phyloP scores from a whole-genome alignment of 2,329 filamentous ascomycete genomes.

The Pyrenophora graminea region DNA sequence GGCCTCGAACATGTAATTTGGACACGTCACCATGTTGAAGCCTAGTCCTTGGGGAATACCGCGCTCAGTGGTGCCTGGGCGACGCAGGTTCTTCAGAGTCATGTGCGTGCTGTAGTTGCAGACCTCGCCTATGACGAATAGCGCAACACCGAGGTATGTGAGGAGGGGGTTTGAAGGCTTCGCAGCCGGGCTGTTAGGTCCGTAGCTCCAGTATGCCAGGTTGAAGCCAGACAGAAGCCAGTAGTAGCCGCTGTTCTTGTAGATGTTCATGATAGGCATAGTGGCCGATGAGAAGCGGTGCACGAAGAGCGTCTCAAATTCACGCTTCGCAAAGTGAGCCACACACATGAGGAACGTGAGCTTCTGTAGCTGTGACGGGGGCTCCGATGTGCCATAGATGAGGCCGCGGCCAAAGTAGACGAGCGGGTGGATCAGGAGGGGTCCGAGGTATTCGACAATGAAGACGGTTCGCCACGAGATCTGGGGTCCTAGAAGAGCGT shows the following conservation, averaged over 20 bases:
- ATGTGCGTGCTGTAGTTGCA: conserved; percentile 80
- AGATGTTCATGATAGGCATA: conserved; percentile 88
- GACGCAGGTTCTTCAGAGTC: conserved; percentile 76
- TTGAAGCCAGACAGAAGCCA: conserved; percentile 82
- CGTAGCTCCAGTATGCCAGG: conserved; percentile 84
- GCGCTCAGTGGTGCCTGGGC: conserved; percentile 75
- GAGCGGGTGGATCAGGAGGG: conserved; percentile 81
- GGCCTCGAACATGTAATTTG: conserved; percentile 95
- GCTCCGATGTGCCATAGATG: conserved; percentile 64
- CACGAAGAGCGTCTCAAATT: conserved; percentile 90
- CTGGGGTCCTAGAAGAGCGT: conserved; percentile 68
- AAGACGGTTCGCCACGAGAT: conserved; percentile 93
- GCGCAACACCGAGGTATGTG: conserved; percentile 65
- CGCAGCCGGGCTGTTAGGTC: conserved; percentile 71
- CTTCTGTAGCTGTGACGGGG: conserved; percentile 69
- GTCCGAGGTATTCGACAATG: conserved; percentile 91
- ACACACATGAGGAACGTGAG: conserved; percentile 74
- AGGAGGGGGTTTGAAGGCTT: conserved; percentile 51
- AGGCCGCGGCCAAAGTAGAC: conserved; percentile 72
- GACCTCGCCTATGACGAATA: conserved; percentile 79
- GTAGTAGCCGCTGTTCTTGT: conserved; percentile 96
- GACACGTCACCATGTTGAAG: conserved; percentile 86
- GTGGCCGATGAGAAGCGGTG: conserved; percentile 94
- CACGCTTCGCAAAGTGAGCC: conserved; percentile 90
- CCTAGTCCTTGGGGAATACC: conserved; percentile 86